Evolutionary conservation across 192 early-diverging fungal genomes (phyloP), one percentile per base, ranked within the genome.

Genomic region (Chytriomyces sp.): DNA sequence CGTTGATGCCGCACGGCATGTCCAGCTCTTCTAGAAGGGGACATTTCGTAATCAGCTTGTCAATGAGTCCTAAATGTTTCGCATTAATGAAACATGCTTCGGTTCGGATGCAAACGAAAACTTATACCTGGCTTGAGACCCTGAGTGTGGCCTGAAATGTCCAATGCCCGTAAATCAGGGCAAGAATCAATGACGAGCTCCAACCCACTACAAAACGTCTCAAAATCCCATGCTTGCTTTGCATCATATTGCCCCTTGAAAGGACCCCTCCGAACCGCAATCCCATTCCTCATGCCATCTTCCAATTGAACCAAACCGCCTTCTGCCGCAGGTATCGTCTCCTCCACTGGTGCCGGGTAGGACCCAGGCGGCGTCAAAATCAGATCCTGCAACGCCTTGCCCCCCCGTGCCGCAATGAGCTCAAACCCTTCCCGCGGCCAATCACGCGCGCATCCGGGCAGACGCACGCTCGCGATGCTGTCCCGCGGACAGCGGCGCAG

Each of bases 361-460:
- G 72, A 52, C 12, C 52, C 28, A 1, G 72, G 72, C 32, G 72
- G 72, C 19, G 72, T 73, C 28, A 73, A 52, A 54, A 73, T 73
- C 59, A 73, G 34, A 56, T 73, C 72, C 22, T 59, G 59, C 17
- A 73, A 40, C 4, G 60, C 38, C 14, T n/a, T 34, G 5, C 72
- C 72, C 6, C 72, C 72, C 6, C 72, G 53, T 26, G 52, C 72
- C 5, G 62, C 39, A 55, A 73, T 73, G 26, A 73, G 39, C 6
- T 6, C 22, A 22, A 34, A 64, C 32, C 40, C 59, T 25, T 22
- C 60, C 7, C 41, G 26, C 12, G 55, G 22, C 49, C 63, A 3
- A 8, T 36, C 14, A 25, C 19, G 14, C 14, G 64, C 54, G 41
- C 72, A 73, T 33, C 72, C 72, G 17, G 72, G 72, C 17, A 73